A percentile compares a stretch with the other conserved stretches of the same genome.
These are phyloP conservation scores for Nicotiana undulata DNA, from an alignment of 257 asterid genomes.

Conservation along the genomic window DNA sequence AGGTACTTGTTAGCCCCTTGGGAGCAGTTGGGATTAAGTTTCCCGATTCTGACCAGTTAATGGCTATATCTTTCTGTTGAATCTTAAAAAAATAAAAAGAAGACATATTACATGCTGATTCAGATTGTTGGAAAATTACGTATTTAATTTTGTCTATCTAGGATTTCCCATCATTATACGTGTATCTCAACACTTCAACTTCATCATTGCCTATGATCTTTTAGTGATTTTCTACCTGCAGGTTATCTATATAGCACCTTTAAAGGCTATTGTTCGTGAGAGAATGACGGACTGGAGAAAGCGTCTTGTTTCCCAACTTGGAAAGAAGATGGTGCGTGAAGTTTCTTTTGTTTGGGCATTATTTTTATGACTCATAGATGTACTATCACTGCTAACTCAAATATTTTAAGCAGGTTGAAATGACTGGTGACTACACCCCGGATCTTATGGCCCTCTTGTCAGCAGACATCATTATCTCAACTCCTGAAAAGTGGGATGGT, in stretches of 20 bases:
- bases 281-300: slow-evolving; percentile 97
- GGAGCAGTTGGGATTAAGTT: background rate
- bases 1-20: background rate
- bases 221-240: slow-evolving; percentile 27
- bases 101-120: background rate
- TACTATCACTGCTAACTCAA: slow-evolving; percentile 14
- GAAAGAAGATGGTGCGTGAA: slow-evolving; percentile 73
- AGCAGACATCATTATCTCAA: slow-evolving; percentile 88
- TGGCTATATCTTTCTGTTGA: background rate
- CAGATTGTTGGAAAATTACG: background rate
- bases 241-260: slow-evolving; percentile 94
- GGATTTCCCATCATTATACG: background rate
- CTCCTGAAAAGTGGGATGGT: slow-evolving; percentile 99
- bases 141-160: background rate
- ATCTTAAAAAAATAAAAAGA: too few species aligned
- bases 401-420: slow-evolving; percentile 65
- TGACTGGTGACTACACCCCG: slow-evolving; percentile 99
- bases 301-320: slow-evolving; percentile 79
- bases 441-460: slow-evolving; percentile 74
- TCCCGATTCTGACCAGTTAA: background rate
- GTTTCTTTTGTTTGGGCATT: slow-evolving; percentile 10
- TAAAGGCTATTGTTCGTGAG: slow-evolving; percentile 98
- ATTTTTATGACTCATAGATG: background rate
- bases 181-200: background rate
- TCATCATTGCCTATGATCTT: background rate